Evolutionary conservation across 768 basidiomycete genomes (phyloP), one percentile per base, ranked within the genome.

Genomic region (Vararia minispora): DNA sequence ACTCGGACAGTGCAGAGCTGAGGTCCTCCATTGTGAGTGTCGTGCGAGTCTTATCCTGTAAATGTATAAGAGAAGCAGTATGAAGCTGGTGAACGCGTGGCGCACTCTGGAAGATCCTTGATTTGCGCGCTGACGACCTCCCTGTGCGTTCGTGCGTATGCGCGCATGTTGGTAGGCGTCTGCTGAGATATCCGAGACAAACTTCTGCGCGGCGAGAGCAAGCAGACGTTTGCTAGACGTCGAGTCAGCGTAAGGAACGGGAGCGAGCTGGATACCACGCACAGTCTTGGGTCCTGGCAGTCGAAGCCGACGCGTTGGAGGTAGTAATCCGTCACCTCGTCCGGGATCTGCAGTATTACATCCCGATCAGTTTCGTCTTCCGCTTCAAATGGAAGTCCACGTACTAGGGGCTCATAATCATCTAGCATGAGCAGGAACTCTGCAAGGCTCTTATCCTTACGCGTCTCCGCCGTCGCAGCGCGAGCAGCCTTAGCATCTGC

Each of bases 91-190:
- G n/a, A 28, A 28, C 22, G 4, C 25, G 26, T 30, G 28, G 59
- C 67, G 40, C 36, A 81, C 86, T 66, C 82, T 79, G 29, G 69
- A 65, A 29, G 74, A 72, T 11, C 74, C 75, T 47, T 76, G 74
- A 49, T 72, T 75, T 9, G 72, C 66, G 20, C 82, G 69, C 21
- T 76, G 67, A 12, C 86, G 71, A 26, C 86, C 82, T 21, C 80
- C 75, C 5, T 79, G 56, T 25, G 87, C 89, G 43, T 88, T 94
- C 1, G 88, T 87, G 26, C 95, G 78, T 52, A 98, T 87, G 22
- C 94, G 85, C 6, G 95, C 95, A 60, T 97, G 94, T 54, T 97
- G 91, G 61, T 88, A 98, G 8, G 95, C 91, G 57, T 99, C 95
- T 2, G 86, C 76, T 3, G 94, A 85, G 39, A 99, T 92, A 54